Base-by-base conservation (phyloP, 2,329 filamentous ascomycete genomes). In the Sphaerulina musiva region DNA sequence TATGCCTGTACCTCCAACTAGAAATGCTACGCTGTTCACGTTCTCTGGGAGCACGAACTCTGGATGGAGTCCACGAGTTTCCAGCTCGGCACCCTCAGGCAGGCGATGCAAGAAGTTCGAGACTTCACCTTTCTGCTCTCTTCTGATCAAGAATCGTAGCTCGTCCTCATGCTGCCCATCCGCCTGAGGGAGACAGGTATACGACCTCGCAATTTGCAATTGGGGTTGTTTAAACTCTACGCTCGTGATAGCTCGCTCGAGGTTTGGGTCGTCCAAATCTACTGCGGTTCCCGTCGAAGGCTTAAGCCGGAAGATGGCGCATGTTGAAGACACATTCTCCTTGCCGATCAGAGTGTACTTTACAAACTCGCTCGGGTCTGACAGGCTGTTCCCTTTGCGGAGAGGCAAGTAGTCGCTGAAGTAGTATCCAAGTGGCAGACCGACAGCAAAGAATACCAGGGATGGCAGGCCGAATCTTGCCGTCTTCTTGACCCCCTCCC, bases 211-310 rank as follows among this genome's bases (percentile, higher is more conserved):
- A 63, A 98, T 95, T 72, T 96, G 91, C 54, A 97, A 74, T 69
- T 95, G 85, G 2, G 93, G 93, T 73, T 97, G 93, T 73, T 95
- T 95, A 67, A 95, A 83, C 74, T 96, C 87, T 34, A 97, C 85
- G 59, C 86, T 90, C 86, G 89, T 95, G 41, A 95, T 78, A 4
- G 87, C 86, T 53, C 80, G 76, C 46, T 63, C 52, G 31, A 54
- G 54, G 11, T 50, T 40, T 20, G 58, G 55, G 17, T 59, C 56
- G 41, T 54, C 54, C 7, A 59, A 47, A 44, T 65, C 62, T 1
- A 66, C 45, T 4, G 50, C 43, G 1, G 52, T 46, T 14, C 46
- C 54, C 4, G 52, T 45, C 1, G 62, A 55, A 10, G 82, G 76
- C 26, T 72, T 72, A 26, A 91, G 70, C 7, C 83, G 85, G 61